phyloP scores from a whole-genome alignment of 306 rosid species.

The Biancaea sappan region DNA sequence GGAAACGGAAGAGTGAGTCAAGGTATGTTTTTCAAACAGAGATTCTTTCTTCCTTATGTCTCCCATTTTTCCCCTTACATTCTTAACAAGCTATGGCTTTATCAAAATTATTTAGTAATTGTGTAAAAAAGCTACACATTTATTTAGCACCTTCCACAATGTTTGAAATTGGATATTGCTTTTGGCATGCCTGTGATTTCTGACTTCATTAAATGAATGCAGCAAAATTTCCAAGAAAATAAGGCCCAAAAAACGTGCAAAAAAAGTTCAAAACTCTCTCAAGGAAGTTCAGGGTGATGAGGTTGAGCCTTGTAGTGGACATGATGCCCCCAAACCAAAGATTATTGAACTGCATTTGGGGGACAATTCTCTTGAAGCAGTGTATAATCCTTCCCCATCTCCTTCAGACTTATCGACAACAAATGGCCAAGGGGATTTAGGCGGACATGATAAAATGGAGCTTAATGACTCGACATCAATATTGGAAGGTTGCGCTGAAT shows the following conservation, averaged over 20 bases:
- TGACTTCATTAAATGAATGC: constrained; percentile 39
- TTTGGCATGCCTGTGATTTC: constrained; percentile 25
- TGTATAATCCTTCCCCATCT: background rate
- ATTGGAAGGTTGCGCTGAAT: background rate
- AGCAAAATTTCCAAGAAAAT: constrained; percentile 49
- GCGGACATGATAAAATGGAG: background rate
- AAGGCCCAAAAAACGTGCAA: constrained; percentile 40
- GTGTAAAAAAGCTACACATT: background rate
- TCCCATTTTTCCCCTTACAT: background rate
- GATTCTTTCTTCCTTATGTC: background rate
- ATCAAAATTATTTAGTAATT: constrained; percentile 18
- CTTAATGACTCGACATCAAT: background rate
- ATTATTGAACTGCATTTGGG: background rate
- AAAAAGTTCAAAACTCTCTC: constrained; percentile 28
- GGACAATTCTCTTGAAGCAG: constrained; percentile 1
- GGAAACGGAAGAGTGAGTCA: constrained; percentile 42
- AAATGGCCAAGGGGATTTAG: constrained; percentile 7
- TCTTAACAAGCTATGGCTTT: constrained; percentile 26
- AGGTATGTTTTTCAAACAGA: constrained; percentile 44
- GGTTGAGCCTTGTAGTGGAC: constrained; percentile 23
- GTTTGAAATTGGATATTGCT: constrained; percentile 30
- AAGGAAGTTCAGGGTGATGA: constrained; percentile 20
- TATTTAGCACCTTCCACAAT: background rate
- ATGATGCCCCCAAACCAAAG: constrained; percentile 7
- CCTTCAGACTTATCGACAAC: background rate